These are phyloP conservation scores for Xylariaceae sp. DNA, from an alignment of 2,329 filamentous ascomycete genomes.

Conservation along the genomic window DNA sequence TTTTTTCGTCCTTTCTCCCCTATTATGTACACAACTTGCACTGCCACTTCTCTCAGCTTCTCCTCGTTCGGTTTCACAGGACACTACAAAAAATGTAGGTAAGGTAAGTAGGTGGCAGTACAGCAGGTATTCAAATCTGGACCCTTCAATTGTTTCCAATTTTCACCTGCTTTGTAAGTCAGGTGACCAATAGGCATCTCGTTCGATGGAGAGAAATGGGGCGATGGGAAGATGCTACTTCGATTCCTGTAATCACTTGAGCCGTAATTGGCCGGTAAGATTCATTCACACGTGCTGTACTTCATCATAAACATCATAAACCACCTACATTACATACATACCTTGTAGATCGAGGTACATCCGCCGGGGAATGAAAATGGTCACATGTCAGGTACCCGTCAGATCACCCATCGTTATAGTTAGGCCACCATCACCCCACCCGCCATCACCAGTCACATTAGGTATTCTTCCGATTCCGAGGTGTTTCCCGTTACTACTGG, in stretches of 20 bases:
- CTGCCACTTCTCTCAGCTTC: neutral
- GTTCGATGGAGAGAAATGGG: neutral
- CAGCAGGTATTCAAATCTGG: too few species aligned
- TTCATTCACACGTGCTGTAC: slow-evolving; percentile 15
- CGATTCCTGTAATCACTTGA: slow-evolving; percentile 9
- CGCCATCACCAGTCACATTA: too few species aligned
- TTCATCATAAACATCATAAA: too few species aligned
- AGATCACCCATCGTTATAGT: slow-evolving; percentile 26
- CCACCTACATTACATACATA: too few species aligned
- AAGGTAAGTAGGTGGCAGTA: too few species aligned
- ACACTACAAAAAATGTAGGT: neutral
- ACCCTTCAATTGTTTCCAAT: too few species aligned
- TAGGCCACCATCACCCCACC: slow-evolving; percentile 23
- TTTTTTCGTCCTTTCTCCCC: too few species aligned
- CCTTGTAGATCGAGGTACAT: slow-evolving; percentile 12
- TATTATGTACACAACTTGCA: neutral
- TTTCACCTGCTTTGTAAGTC: too few species aligned
- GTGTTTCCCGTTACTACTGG: too few species aligned
- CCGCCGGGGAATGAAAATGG: slow-evolving; percentile 6
- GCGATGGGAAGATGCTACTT: neutral
- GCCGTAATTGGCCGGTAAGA: slow-evolving; percentile 13
- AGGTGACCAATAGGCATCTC: neutral
- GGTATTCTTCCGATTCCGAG: too few species aligned
- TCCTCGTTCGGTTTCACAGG: neutral
- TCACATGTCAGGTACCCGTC: slow-evolving; percentile 28